These are phyloP conservation scores for Chaetomiaceae sp. DNA, from an alignment of 2,329 filamentous ascomycete genomes.

Conservation along the genomic window DNA sequence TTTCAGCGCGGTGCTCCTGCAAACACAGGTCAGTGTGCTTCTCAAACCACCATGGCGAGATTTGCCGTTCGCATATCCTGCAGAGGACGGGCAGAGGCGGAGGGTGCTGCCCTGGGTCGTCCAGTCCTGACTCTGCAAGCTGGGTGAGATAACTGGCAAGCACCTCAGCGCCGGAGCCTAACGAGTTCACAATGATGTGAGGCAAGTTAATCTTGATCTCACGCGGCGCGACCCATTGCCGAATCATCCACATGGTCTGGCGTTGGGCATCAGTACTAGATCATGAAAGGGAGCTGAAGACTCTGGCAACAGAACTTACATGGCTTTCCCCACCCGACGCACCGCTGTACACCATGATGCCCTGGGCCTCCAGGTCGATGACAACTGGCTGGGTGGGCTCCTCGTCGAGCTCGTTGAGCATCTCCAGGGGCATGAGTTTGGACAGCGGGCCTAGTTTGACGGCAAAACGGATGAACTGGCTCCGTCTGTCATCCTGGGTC, in stretches of 20 bases:
- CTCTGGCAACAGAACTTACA: constrained; percentile 51
- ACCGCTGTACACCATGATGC: constrained; percentile 96
- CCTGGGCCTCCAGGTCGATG: constrained; percentile 87
- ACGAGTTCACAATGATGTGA: constrained; percentile 79
- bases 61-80: constrained; percentile 94
- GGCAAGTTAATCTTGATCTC: constrained; percentile 97
- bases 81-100: constrained; percentile 84
- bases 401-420: constrained; percentile 37
- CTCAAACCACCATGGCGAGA: constrained; percentile 99
- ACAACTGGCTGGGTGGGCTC: constrained; percentile 44
- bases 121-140: constrained; percentile 76
- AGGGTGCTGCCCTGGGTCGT: constrained; percentile 70
- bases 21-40: constrained; percentile 96
- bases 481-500: constrained; percentile 87
- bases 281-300: neutral
- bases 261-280: neutral
- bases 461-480: constrained; percentile 81
- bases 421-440: constrained; percentile 51
- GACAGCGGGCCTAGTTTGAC: constrained; percentile 66
- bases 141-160: constrained; percentile 89
- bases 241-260: constrained; percentile 99
- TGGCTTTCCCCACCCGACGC: constrained; percentile 83
- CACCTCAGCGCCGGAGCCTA: constrained; percentile 91
- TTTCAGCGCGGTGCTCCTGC: constrained; percentile 92
- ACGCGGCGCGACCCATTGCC: constrained; percentile 79